phyloP scores from a whole-genome alignment of 139 green algal genomes.

The Asterochloris erici region DNA sequence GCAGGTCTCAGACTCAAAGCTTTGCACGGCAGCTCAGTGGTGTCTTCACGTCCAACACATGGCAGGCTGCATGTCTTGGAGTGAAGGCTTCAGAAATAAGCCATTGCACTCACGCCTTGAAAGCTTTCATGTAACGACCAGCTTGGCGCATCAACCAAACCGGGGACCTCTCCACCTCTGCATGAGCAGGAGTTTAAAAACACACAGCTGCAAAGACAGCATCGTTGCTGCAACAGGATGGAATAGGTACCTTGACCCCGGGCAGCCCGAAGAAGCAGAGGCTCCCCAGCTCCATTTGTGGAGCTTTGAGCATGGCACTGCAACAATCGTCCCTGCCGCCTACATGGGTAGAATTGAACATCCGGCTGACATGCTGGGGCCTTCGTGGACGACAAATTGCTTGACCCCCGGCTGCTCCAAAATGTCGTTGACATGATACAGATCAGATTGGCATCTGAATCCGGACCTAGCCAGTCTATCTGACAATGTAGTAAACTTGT shows the following conservation, averaged over 20 bases:
- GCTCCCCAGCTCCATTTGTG: slow-evolving; percentile 41
- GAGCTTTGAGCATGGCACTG: not conserved
- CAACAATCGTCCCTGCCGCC: too few relatives aligned
- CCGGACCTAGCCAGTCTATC: too few relatives aligned
- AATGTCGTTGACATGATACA: too few relatives aligned
- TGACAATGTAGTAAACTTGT: too few relatives aligned
- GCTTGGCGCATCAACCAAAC: slow-evolving; percentile 99
- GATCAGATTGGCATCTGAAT: too few relatives aligned
- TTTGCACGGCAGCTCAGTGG: not conserved
- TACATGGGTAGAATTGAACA: too few relatives aligned
- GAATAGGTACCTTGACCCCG: slow-evolving; percentile 67
- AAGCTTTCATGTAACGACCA: slow-evolving; percentile 97
- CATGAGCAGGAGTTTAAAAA: not conserved
- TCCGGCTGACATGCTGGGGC: too few relatives aligned
- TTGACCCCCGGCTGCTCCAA: too few relatives aligned
- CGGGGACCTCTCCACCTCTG: slow-evolving; percentile 91
- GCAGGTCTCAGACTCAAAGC: not conserved
- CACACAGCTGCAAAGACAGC: not conserved
- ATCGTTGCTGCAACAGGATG: not conserved
- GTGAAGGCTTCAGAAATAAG: not conserved
- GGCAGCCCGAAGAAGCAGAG: slow-evolving; percentile 83
- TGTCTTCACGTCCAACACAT: not conserved
- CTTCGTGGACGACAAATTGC: too few relatives aligned
- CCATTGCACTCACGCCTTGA: slow-evolving; percentile 62
- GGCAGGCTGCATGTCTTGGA: not conserved